Evolutionary conservation across 768 basidiomycete genomes (phyloP), one percentile per base, ranked within the genome.

Genomic region (Lanmaoa rubissima): DNA sequence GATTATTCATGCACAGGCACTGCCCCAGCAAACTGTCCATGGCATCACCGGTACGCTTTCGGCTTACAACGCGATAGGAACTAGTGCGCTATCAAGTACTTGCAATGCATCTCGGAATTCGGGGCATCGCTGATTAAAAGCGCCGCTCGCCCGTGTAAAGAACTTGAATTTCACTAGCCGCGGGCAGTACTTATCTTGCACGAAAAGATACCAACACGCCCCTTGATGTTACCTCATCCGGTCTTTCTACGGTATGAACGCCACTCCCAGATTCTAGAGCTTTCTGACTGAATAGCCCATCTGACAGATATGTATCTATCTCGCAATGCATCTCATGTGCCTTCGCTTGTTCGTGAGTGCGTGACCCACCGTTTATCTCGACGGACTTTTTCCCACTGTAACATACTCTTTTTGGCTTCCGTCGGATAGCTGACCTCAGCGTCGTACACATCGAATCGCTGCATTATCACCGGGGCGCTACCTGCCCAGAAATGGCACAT

Each of bases 181-280:
- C 13, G 32, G 19, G 46, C n/a, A 31, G 16, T 17, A 43, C 39
- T 31, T 40, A 46, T 59, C 46, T 53, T 47, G n/a, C 13, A 32
- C 12, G 31, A 41, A 16, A 24, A 35, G 32, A 42, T 50, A 40
- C 38, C 48, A n/a, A 21, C 36, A 44, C 35, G 13, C 47, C 43
- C 44, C 51, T 35, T 56, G 62, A 53, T 50, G 44, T 50, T 43
- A 46, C 47, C 51, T 58, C 53, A 64, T 64, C 21, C 42, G 32
- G 59, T 56, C 39, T 43, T 34, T 24, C 41, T 46, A 49, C 40
- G 50, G 43, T 21, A 12, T 13, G 48, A 53, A 26, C 34, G 46
- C 62, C 31, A 39, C 50, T 35, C 41, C 40, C 19, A 24, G 40
- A 43, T 24, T 24, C 21, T 24, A 54, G 17, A 28, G 5, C 21